Base-by-base conservation (phyloP, 495 filamentous ascomycete genomes). In the Trichoderma virens region DNA sequence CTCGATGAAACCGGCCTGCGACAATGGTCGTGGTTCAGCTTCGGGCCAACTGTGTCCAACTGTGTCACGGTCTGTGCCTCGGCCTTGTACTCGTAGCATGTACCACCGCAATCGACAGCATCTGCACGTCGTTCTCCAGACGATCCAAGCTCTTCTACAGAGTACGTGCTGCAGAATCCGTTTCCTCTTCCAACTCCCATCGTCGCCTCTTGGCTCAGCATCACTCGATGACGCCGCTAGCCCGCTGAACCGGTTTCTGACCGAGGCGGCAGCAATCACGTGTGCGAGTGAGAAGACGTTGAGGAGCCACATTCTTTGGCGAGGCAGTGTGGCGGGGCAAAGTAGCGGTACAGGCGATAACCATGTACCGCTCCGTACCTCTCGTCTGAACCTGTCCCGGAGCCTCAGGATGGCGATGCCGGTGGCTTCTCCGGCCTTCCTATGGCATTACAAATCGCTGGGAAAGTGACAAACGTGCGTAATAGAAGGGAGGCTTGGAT, bases 1-100 rank as follows among this genome's bases (percentile, higher is more conserved):
- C 32, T 20, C 8, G 51, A 56, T 56, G 51, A 56, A 56, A 56
- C 51, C 51, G 13, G 51, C 51, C 51, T 56, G 51, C 13, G 51
- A 56, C 51, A 56, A 23, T 27, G 11, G 51, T 11, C 9, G 11
- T 6, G 43, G 18, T 56, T 23, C 23, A 31, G 9, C 20, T 5
- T 7, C 25, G 9, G 27, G 11, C 27, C 23, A 2, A 4, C 51
- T 56, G 51, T 27, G 27, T 16, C n/a, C n/a, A n/a, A 56, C 51
- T 30, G 23, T 27, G 25, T 5, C 51, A 56, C 1, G 51, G 28
- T 7, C 23, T 7, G 7, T 8, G 25, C 25, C 25, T 28, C 9
- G 16, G 51, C 8, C 9, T 3, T 3, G 41, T 16, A 14, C 41
- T 13, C 5, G 11, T 28, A 2, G 4, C 4, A 16, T n/a, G n/a